Conservation (phyloP, 2,329 filamentous ascomycete species). For the Aspergillus fijiensis region DNA sequence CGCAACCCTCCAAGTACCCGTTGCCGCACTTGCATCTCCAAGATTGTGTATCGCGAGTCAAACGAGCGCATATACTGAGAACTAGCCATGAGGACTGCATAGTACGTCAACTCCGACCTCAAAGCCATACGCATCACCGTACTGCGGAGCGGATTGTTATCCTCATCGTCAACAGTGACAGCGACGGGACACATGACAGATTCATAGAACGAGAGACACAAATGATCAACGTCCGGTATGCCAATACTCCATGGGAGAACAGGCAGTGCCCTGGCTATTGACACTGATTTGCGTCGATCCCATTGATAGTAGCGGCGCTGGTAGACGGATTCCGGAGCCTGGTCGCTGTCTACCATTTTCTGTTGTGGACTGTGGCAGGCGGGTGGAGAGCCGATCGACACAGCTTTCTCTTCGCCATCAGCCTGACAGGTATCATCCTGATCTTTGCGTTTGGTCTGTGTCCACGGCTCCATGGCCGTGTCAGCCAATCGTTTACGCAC, state of each 20-base stretch:
- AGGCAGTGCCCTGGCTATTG: neutral
- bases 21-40: conserved; percentile 3
- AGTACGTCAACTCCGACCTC: conserved; percentile 6
- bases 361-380: neutral
- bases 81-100: conserved; percentile 10
- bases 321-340: neutral
- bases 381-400: conserved; percentile 5
- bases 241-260: conserved; percentile 1
- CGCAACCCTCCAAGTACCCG: conserved; percentile 5
- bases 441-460: neutral
- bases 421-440: neutral
- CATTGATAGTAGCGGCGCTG: neutral
- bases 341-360: neutral
- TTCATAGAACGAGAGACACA: conserved; percentile 5
- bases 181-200: conserved; percentile 10
- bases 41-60: neutral
- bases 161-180: conserved; percentile 9
- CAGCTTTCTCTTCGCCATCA: neutral
- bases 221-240: neutral
- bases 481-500: neutral
- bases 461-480: neutral
- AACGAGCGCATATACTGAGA: conserved; percentile 7
- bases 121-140: conserved; percentile 11
- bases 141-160: conserved; percentile 5
- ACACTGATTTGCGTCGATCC: neutral